Base-by-base conservation (phyloP, 495 filamentous ascomycete species). In the Lichenothelia convexa region DNA sequence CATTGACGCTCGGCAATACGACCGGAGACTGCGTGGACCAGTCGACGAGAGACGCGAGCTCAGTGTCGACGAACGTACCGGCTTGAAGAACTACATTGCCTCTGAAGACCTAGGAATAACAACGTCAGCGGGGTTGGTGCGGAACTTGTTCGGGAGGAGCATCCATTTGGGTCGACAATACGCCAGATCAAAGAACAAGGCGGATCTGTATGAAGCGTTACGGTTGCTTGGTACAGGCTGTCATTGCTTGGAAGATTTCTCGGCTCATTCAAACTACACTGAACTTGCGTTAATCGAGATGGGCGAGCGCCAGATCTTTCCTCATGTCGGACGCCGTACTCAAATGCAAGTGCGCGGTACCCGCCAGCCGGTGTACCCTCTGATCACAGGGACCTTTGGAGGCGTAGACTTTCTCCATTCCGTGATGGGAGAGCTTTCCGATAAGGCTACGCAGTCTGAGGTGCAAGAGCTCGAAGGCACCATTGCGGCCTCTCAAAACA, bases 191-290 rank as follows among this genome's bases (percentile, higher is more conserved):
- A 37, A 59, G 5, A 68, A 79, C 44, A 73, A 85, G 43, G 62
- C 64, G 18, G 84, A 89, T 44, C 64, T 89, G 3, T 73, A 85
- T 49, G 85, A 93, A 59, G 80, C 84, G 34, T 60, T 93, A 13
- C 72, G 85, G 36, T 63, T 92, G 5, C 53, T 93, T 34, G 85
- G 85, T 15, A 93, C 85, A 27, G 85, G 77, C 3, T 64, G 80
- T 35, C 85, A 93, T 60, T 91, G 83, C 43, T 58, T 93, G n/a
- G 85, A 93, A 64, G 84, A 93, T 49, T 93, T 71, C 57, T 75
- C 82, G 12, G 85, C 85, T 27, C 85, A 92, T 54, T 89, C 81
- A 39, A 93, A 93, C 59, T 93, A 91, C 50, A 68, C 62, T 0
- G 85, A 93, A 50, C 70, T 93, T 20, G 79, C 76, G 29, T 63